Evolutionary conservation across 495 filamentous ascomycete species (phyloP), one percentile per base, ranked within the genome.

Genomic region (Peziza echinospora): DNA sequence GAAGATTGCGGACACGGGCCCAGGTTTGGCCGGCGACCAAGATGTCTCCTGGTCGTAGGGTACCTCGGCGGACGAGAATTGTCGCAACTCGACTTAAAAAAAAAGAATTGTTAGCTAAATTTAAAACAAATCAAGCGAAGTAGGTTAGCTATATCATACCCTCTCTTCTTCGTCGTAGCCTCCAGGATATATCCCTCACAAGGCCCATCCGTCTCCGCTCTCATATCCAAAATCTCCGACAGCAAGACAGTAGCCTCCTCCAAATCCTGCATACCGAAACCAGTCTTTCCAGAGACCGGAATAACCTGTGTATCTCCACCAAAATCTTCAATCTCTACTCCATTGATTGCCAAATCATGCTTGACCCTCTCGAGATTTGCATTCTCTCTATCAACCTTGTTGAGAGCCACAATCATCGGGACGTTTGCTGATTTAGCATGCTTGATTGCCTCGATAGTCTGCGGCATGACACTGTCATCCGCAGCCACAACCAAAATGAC

Each of bases 401-500:
- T 99, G 63, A 93, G 83, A n/a, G 91, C 91, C 16, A 96, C 91
- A 46, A 96, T 91, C 43, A 99, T 87, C 10, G 89, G 86, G 1
- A 96, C 91, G 47, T 80, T 78, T 24, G 91, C 84, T n/a, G 70
- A 67, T 42, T 78, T 80, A 4, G 91, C 89, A 54, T 96, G 89
- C 56, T 89, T 93, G 59, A 99, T 80, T 10, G 89, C 87, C 62
- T 99, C 91, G 8, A 96, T 68, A 0, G 91, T 99, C 57, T 99
- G 91, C 1, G 91, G 91, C 63, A 84, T 99, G 47, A 99, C 89
- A 57, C 82, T 86, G 60, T 99, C 91, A 63, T 99, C 91, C 13
- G 91, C 87, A 2, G 89, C 91, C 4, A 99, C 87, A 0, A 99
- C 91, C 22, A 99, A 66, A 43, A 99, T 78, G 21, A 96, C 83